These are phyloP conservation scores for Pezicula carpinea DNA, from an alignment of 2,329 filamentous ascomycete species.

Conservation along the genomic window DNA sequence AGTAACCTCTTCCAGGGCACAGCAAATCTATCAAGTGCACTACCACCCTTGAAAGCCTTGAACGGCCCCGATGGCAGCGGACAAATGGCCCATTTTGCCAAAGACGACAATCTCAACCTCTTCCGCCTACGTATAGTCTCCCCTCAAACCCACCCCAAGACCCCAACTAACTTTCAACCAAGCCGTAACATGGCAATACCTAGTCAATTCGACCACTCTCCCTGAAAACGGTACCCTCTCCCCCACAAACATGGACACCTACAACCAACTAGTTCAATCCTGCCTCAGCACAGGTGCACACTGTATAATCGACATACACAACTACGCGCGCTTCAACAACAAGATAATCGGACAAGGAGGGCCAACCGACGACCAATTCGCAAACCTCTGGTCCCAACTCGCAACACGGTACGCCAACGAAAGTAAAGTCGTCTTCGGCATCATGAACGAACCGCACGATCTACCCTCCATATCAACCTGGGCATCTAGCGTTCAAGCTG, in stretches of 20 bases:
- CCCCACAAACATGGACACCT: conserved; percentile 41
- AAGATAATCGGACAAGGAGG: conserved; percentile 62
- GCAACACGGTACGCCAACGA: conserved; percentile 53
- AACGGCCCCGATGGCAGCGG: conserved; percentile 27
- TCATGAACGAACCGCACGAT: conserved; percentile 69
- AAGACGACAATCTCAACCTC: conserved; percentile 48
- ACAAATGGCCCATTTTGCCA: conserved; percentile 39
- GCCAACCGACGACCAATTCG: conserved; percentile 54
- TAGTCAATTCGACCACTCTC: conserved; percentile 46
- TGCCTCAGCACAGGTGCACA: conserved; percentile 51
- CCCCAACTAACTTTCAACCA: conserved; percentile 26
- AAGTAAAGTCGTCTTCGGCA: conserved; percentile 53
- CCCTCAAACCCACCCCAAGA: background rate
- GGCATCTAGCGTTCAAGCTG: conserved; percentile 56
- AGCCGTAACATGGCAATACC: conserved; percentile 53
- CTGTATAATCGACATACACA: conserved; percentile 57
- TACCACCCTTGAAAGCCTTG: conserved; percentile 11
- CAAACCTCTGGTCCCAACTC: conserved; percentile 51
- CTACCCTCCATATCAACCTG: conserved; percentile 52
- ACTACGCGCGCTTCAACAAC: conserved; percentile 56
- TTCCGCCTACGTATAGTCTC: conserved; percentile 41
- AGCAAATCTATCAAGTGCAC: conserved; percentile 11
- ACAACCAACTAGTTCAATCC: conserved; percentile 50
- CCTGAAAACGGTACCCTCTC: conserved; percentile 39
- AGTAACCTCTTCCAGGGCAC: conserved; percentile 5